A percentile compares a stretch with the other conserved stretches of the same genome.
Conservation (phyloP, 2,329 filamentous ascomycete species). For the Trichoderma pleuroti region DNA sequence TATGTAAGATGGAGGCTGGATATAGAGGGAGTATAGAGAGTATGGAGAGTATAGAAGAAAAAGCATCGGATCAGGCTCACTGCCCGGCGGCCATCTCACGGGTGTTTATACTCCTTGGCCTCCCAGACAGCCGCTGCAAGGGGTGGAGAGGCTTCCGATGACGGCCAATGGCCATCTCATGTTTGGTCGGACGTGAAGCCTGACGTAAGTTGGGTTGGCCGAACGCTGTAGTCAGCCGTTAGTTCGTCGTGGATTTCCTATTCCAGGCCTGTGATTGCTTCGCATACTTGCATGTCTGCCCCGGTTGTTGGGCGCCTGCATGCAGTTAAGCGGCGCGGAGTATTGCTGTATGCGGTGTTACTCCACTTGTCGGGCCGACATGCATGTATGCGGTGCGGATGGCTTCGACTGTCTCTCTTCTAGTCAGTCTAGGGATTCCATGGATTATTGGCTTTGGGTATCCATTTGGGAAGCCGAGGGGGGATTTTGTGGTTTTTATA, state of each 20-base stretch:
- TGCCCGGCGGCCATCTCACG: neutral
- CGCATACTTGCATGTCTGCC: neutral
- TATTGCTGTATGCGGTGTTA: neutral
- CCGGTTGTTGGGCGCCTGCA: neutral
- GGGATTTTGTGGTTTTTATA: neutral
- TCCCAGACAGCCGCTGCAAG: neutral
- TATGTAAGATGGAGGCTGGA: neutral
- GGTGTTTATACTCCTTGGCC: neutral
- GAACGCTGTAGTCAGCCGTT: neutral
- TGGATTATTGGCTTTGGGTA: neutral
- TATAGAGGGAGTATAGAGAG: too few relatives aligned
- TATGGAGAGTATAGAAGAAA: neutral
- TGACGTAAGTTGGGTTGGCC: constrained; percentile 12
- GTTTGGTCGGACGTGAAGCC: neutral
- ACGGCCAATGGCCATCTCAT: neutral
- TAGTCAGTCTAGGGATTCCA: neutral
- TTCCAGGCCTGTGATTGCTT: neutral
- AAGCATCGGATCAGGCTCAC: neutral
- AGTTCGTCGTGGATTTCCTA: constrained; percentile 6
- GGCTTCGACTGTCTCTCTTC: neutral
- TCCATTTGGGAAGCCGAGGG: neutral
- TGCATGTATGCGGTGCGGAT: neutral
- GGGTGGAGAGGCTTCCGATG: neutral
- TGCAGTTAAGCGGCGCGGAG: neutral
- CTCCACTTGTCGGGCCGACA: neutral